Evolutionary conservation across 2,329 filamentous ascomycete genomes (phyloP).

Genomic region (Pestalotiopsis sp.): DNA sequence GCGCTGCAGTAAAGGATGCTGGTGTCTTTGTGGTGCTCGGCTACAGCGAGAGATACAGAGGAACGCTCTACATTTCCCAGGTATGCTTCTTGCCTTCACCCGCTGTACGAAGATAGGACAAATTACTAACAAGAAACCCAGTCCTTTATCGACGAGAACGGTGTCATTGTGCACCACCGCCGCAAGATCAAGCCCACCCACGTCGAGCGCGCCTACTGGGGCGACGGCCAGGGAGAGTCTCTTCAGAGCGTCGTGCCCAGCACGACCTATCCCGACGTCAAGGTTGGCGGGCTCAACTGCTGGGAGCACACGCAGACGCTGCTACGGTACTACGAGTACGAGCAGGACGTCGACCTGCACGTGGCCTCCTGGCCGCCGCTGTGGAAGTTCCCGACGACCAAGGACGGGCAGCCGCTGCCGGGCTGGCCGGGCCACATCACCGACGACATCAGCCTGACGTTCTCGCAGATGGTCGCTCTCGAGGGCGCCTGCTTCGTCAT

Average conservation of each 20-base stretch:
- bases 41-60: conserved; percentile 49
- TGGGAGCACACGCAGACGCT: conserved; percentile 41
- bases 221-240: conserved; percentile 57
- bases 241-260: conserved; percentile 49
- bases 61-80: conserved; percentile 29
- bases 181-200: conserved; percentile 55
- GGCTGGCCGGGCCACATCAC: not conserved
- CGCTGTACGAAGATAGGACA: not conserved
- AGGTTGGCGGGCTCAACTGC: conserved; percentile 56
- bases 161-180: conserved; percentile 45
- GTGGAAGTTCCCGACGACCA: not conserved
- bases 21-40: conserved; percentile 50
- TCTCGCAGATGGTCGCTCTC: not conserved
- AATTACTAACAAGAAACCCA: conserved; percentile 28
- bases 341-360: conserved; percentile 35
- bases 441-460: not conserved
- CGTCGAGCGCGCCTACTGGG: conserved; percentile 50
- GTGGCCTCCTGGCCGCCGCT: conserved; percentile 31
- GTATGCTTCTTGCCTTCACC: not conserved
- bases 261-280: conserved; percentile 44
- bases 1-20: conserved; percentile 40
- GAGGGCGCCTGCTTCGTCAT: not conserved
- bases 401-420: not conserved
- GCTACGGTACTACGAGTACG: conserved; percentile 38
- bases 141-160: conserved; percentile 51